A percentile compares a stretch with the other conserved stretches of the same genome.
phyloP scores from a whole-genome alignment of 75 land plant genomes.

The Sequoia sempervirens region DNA sequence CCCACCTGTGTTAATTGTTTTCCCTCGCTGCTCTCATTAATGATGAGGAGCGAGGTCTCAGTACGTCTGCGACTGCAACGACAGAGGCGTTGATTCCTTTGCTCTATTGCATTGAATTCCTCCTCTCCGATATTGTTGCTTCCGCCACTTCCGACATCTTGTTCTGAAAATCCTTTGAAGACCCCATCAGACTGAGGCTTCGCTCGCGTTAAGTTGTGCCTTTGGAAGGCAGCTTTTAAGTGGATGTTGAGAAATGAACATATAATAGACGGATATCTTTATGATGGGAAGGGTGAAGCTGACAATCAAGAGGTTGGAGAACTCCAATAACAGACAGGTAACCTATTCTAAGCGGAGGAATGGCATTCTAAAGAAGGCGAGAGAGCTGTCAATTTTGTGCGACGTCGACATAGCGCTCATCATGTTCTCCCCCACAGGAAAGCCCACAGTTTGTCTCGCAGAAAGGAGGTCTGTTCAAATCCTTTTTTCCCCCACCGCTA shows the following conservation, averaged over 20 bases:
- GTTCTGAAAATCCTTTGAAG: no score
- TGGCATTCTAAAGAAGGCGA: constrained; percentile 71
- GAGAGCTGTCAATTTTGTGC: constrained; percentile 60
- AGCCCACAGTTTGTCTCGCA: constrained; percentile 36
- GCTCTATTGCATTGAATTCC: neutral
- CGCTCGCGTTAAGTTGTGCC: no score
- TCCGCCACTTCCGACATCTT: neutral
- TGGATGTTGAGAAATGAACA: no score
- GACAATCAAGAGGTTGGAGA: constrained; percentile 66
- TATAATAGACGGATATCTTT: no score
- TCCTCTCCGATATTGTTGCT: neutral
- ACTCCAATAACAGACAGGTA: constrained; percentile 35
- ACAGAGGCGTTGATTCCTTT: neutral
- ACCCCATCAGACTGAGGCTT: no score
- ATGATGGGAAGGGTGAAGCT: constrained; percentile 60
- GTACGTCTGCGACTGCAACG: neutral
- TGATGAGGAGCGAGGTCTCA: neutral
- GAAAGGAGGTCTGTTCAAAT: constrained; percentile 24
- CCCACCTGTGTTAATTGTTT: neutral
- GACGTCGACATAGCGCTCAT: constrained; percentile 59
- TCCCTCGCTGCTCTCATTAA: neutral
- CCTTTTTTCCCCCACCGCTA: no score
- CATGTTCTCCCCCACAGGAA: constrained; percentile 68
- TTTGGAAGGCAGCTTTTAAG: no score
- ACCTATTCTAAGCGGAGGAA: constrained; percentile 58